Conservation (phyloP, 306 rosid genomes). For the Leucaena leucocephala region DNA sequence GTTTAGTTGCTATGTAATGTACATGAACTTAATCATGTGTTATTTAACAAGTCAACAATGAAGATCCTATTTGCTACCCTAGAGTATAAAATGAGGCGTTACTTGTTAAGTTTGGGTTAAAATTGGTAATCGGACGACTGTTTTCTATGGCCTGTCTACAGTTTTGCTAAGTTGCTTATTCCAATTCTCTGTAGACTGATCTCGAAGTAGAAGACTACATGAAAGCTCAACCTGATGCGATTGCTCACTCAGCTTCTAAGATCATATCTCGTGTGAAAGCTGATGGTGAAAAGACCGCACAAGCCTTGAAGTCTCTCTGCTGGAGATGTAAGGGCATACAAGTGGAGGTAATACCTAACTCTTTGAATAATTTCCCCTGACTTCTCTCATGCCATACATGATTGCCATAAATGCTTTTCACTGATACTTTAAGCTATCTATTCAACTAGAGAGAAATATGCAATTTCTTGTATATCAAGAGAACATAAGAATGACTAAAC, state of each 20-base stretch:
- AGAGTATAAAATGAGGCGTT: conserved; percentile 2
- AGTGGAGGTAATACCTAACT: conserved; percentile 73
- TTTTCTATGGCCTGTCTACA: conserved; percentile 5
- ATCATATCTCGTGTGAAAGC: conserved; percentile 83
- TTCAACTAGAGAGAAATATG: conserved; percentile 11
- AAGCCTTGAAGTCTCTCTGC: conserved; percentile 87
- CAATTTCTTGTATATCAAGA: conserved; percentile 15
- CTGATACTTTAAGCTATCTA: not conserved
- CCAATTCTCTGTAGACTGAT: conserved; percentile 53
- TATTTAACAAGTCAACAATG: not conserved
- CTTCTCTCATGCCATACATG: not conserved
- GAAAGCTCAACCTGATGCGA: conserved; percentile 89
- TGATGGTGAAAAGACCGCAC: conserved; percentile 81
- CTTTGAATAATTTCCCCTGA: conserved; percentile 20
- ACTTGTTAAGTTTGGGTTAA: not conserved
- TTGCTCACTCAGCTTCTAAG: conserved; percentile 86
- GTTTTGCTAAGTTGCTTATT: conserved; percentile 21
- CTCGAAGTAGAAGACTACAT: conserved; percentile 83
- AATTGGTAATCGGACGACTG: conserved; percentile 7
- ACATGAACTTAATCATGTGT: not conserved
- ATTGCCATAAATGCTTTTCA: not conserved
- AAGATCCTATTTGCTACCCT: conserved; percentile 5
- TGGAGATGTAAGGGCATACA: conserved; percentile 88
- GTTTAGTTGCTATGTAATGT: conserved; percentile 10
- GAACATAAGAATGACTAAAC: conserved; percentile 21